These are phyloP conservation scores for Eleusine indica DNA, from an alignment of 176 grass and related monocot species.

Conservation along the genomic window DNA sequence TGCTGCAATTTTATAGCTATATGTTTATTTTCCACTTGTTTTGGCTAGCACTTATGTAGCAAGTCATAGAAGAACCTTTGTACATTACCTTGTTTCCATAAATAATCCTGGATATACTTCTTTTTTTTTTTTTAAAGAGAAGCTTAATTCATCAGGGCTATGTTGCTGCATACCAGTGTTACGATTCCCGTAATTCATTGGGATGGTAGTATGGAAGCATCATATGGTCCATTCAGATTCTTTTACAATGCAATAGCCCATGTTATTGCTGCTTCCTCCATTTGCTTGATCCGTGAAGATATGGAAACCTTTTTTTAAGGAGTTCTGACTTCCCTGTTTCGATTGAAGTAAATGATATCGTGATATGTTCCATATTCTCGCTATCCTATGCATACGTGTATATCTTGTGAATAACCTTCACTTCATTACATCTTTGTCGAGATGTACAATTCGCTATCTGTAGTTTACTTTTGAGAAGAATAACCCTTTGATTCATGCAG, in stretches of 20 bases:
- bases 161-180: neutral
- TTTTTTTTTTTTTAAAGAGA: neutral
- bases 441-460: neutral
- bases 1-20: too few species aligned
- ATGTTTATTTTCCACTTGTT: neutral
- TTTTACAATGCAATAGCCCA: neutral
- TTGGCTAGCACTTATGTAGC: neutral
- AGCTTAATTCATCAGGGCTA: neutral
- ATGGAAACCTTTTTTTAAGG: neutral
- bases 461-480: too few species aligned
- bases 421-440: neutral
- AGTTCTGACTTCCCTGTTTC: neutral
- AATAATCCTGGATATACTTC: neutral
- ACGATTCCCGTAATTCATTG: neutral
- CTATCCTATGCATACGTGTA: neutral
- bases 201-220: neutral
- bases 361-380: neutral
- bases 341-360: slow-evolving; percentile 7
- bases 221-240: neutral
- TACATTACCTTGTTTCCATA: neutral
- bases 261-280: slow-evolving; percentile 2
- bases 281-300: neutral
- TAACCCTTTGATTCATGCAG: neutral
- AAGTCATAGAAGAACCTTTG: neutral
- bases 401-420: neutral